Base-by-base conservation (phyloP, 345 rosid species). In the Populus deltoides region DNA sequence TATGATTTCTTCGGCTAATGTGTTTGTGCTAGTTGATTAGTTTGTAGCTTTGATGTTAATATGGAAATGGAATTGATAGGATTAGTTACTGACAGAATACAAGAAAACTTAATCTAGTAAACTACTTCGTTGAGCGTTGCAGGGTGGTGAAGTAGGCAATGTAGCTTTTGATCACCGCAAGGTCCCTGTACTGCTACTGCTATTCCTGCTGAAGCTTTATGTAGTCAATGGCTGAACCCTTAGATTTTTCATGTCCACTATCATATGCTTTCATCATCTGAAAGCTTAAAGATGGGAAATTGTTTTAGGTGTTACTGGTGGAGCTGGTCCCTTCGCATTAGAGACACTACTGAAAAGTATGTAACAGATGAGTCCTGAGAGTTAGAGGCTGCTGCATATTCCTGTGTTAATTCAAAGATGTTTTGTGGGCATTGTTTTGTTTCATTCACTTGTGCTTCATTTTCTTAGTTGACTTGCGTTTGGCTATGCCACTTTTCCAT, bases 211-310 rank as follows among this genome's bases (percentile, higher is more conserved):
- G 77, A 62, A 39, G 4, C 7, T 61, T 25, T 24, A 17, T 22
- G 18, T 10, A 12, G 62, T 55, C 25, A 59, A 57, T 36, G 15
- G 8, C 3, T 39, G 51, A 68, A 7, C 29, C 3, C 10, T 38
- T 68, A 68, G 71, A 25, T 69, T 69, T 41, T 39, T 41, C n/a
- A 67, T 67, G 63, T 57, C 47, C 25, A 35, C 25, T 67, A 67
- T 29, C 2, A 35, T 67, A 9, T 29, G 12, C 47, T 33, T 31
- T 35, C 5, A 18, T 5, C 63, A 3, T 36, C 45, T 36, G 24
- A 67, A 39, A n/a, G 39, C 45, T 7, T 20, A 29, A 20, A 67
- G 70, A 67, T 67, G 45, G 43, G 7, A 17, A 66, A 9, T n/a
- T 67, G 47, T 36, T 67, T 36, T 36, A 57, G 15, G 63, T n/a